Conservation (phyloP, 176 grass and related monocot genomes). For the Eremochloa ophiuroides region DNA sequence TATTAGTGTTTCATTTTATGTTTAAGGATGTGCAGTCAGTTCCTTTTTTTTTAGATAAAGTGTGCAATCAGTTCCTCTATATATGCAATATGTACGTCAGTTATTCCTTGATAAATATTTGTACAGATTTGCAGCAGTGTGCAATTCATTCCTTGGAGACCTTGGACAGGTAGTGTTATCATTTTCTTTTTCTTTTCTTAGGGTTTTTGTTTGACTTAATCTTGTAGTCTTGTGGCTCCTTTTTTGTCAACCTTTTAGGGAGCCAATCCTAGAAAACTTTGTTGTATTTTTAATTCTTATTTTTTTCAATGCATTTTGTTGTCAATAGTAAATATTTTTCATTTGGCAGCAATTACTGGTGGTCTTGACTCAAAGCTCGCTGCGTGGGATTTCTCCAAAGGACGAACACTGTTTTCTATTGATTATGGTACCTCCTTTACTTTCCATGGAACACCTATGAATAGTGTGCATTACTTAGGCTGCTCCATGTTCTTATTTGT, state of each 20-base stretch:
- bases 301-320: not conserved
- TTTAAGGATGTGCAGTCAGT: slow-evolving; percentile 18
- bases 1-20: not conserved
- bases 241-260: slow-evolving; percentile 8
- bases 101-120: slow-evolving; percentile 43
- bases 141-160: slow-evolving; percentile 89
- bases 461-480: not conserved
- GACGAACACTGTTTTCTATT: slow-evolving; percentile 60
- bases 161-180: slow-evolving; percentile 70
- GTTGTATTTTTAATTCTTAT: not conserved
- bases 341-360: slow-evolving; percentile 66
- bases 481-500: slow-evolving; percentile 1
- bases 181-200: not conserved
- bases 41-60: too few species aligned
- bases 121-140: slow-evolving; percentile 83
- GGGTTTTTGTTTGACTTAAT: slow-evolving; percentile 1
- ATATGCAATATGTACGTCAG: slow-evolving; percentile 17
- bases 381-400: slow-evolving; percentile 96
- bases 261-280: not conserved
- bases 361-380: slow-evolving; percentile 82
- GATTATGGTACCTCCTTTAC: slow-evolving; percentile 65
- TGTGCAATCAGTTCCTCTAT: not conserved
- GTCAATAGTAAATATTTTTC: slow-evolving; percentile 4
- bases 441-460: not conserved
- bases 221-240: not conserved